Base-by-base conservation (phyloP, 1,139 yeast genomes). In the Candida labiduridarum region DNA sequence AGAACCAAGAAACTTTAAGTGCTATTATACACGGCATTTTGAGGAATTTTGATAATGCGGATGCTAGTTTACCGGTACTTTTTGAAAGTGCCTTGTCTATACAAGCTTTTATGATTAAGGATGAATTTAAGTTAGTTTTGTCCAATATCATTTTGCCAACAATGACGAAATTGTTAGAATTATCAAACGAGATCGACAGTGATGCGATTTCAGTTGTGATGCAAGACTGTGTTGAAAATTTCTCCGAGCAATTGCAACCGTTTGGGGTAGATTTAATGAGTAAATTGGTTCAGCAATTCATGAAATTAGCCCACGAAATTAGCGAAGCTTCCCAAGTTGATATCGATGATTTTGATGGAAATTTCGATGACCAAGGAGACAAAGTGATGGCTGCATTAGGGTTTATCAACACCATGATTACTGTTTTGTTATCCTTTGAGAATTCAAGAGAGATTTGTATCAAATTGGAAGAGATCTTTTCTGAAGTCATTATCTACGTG, bases 181-280 rank as follows among this genome's bases (percentile, higher is more conserved):
- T 94, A 45, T 86, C 96, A 8, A 87, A 89, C 63, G 86, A 86
- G 56, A 83, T 92, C 55, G 99, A 94, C 60, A 85, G 87, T 54
- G 99, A 94, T 65, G 83, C 94, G 1, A 80, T 94, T 36, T 83
- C 96, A 15, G 89, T 87, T 35, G 97, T 94, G 14, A 90, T 94
- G 88, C 98, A 94, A 71, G 97, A 92, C 60, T 87, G 96, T 65
- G 98, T 94, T 22, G 97, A 92, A 62, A 84, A 82, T 51, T 94
- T 87, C 66, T 80, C 96, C 3, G 89, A 85, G 58, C 96, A 92
- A 67, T 75, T 94, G 57, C 95, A 92, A 58, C 98, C 99, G 30
- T 94, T 92, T 69, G 97, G 98, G 8, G 84, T 88, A 41, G 95
- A 89, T 57, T 76, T 94, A 60, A 90, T 92, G 80, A 79, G 78